These are phyloP conservation scores for Aspergillus asperescens DNA, from an alignment of 495 filamentous ascomycete species.

Conservation along the genomic window DNA sequence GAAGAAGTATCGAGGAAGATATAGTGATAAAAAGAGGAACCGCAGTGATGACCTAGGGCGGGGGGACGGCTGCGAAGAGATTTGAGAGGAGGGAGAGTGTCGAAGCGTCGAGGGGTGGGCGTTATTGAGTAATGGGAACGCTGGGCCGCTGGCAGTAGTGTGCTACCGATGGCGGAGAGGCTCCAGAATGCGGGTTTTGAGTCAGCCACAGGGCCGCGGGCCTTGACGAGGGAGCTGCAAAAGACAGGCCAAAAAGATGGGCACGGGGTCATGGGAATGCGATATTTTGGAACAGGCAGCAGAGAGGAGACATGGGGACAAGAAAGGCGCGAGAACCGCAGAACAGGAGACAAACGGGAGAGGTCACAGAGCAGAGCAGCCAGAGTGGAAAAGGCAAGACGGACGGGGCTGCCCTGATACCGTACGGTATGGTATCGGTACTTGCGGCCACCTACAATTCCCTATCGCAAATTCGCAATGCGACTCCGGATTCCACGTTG, in stretches of 20 bases:
- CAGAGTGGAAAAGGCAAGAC: slow-evolving; percentile 10
- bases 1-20: neutral
- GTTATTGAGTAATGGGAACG: slow-evolving; percentile 23
- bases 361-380: slow-evolving; percentile 11
- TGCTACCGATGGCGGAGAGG: slow-evolving; percentile 28
- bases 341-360: slow-evolving; percentile 16
- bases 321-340: slow-evolving; percentile 13
- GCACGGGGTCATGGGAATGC: slow-evolving; percentile 13
- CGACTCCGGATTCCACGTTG: no score
- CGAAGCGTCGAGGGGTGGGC: neutral
- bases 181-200: slow-evolving; percentile 20
- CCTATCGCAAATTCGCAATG: neutral
- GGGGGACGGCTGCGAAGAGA: neutral
- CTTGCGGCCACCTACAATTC: neutral
- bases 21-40: slow-evolving; percentile 1
- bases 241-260: slow-evolving; percentile 13
- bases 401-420: slow-evolving; percentile 1
- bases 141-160: slow-evolving; percentile 15
- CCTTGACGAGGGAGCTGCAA: slow-evolving; percentile 14
- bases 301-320: slow-evolving; percentile 16
- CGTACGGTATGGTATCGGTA: slow-evolving; percentile 7
- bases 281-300: slow-evolving; percentile 9
- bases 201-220: slow-evolving; percentile 20
- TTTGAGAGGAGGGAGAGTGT: neutral
- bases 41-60: neutral